Conservation (phyloP, 257 asterid species). For the Echites panduratus region DNA sequence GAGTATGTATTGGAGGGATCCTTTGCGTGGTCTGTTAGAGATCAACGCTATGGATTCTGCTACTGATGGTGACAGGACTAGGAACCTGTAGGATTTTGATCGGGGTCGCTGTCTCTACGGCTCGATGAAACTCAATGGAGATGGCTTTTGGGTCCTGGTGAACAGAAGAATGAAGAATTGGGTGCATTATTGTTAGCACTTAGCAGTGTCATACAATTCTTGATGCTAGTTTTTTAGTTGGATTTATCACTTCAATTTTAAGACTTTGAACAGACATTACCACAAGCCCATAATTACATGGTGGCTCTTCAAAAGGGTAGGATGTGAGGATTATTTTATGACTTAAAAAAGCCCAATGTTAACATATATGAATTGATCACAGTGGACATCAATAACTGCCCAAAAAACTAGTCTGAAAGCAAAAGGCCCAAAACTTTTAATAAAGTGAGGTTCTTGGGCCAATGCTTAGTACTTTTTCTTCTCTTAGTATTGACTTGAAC, state of each 20-base stretch:
- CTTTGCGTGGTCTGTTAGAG: conserved; percentile 99
- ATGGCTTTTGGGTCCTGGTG: conserved; percentile 93
- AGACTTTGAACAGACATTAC: conserved; percentile 74
- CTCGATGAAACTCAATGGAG: conserved; percentile 97
- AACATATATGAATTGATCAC: too few relatives aligned
- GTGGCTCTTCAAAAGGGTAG: conserved; percentile 74
- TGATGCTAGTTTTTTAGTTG: conserved; percentile 67
- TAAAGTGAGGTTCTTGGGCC: too few relatives aligned
- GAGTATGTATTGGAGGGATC: conserved; percentile 89
- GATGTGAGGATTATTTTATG: too few relatives aligned
- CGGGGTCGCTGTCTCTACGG: conserved; percentile 81
- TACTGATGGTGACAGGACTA: conserved; percentile 90
- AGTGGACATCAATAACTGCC: too few relatives aligned
- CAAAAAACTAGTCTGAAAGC: too few relatives aligned
- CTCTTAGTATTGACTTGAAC: too few relatives aligned
- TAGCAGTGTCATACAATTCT: too few relatives aligned
- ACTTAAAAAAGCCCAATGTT: too few relatives aligned
- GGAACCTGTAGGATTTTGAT: conserved; percentile 81
- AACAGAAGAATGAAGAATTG: conserved; percentile 97
- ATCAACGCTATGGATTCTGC: conserved; percentile 89
- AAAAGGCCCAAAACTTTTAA: too few relatives aligned
- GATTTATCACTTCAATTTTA: conserved; percentile 67
- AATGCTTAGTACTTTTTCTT: too few relatives aligned
- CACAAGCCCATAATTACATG: conserved; percentile 65
- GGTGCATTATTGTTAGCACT: conserved; percentile 80